Evolutionary conservation across 768 basidiomycete species (phyloP).

Genomic region (Tylopilus rubrobrunneus): DNA sequence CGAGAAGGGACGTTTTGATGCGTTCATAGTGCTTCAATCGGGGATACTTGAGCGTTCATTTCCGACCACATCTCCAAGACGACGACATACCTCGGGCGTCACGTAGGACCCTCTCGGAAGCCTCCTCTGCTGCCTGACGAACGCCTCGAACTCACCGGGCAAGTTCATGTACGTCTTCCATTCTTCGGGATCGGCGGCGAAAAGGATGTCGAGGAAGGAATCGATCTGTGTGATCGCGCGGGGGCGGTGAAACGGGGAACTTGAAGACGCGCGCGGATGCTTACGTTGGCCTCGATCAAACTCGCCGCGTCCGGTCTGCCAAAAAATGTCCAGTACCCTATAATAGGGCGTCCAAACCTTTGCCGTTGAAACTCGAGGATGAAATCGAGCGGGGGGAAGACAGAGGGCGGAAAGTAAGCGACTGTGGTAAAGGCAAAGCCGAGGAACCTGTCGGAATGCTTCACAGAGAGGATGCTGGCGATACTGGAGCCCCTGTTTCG

Average conservation of each 20-base stretch:
- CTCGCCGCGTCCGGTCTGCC: slow-evolving; percentile 27
- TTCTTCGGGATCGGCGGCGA: slow-evolving; percentile 30
- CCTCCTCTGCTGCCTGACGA: slow-evolving; percentile 21
- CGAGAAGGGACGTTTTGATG: slow-evolving; percentile 24
- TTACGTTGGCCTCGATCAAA: slow-evolving; percentile 34
- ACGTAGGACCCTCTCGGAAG: slow-evolving; percentile 29
- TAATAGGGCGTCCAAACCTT: slow-evolving; percentile 33
- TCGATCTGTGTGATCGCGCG: slow-evolving; percentile 29
- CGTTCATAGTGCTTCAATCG: slow-evolving; percentile 26
- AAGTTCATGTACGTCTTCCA: slow-evolving; percentile 36
- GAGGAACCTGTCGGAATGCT: slow-evolving; percentile 38
- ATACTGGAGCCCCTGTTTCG: slow-evolving; percentile 34
- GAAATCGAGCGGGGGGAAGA: slow-evolving; percentile 25
- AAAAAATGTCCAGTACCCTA: slow-evolving; percentile 43
- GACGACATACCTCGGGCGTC: slow-evolving; percentile 27
- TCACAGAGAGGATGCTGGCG: slow-evolving; percentile 34
- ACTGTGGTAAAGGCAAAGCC: slow-evolving; percentile 37
- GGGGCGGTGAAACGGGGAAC: too few relatives aligned
- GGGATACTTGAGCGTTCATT: neutral
- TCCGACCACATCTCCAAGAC: neutral
- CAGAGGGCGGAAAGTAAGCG: slow-evolving; percentile 30
- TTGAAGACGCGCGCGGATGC: neutral
- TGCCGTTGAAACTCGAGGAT: slow-evolving; percentile 25
- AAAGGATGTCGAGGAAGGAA: slow-evolving; percentile 35
- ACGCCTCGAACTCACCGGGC: slow-evolving; percentile 33